Evolutionary conservation across 2,329 filamentous ascomycete species (phyloP), one percentile per base, ranked within the genome.

Genomic region (Talaromyces sp.): DNA sequence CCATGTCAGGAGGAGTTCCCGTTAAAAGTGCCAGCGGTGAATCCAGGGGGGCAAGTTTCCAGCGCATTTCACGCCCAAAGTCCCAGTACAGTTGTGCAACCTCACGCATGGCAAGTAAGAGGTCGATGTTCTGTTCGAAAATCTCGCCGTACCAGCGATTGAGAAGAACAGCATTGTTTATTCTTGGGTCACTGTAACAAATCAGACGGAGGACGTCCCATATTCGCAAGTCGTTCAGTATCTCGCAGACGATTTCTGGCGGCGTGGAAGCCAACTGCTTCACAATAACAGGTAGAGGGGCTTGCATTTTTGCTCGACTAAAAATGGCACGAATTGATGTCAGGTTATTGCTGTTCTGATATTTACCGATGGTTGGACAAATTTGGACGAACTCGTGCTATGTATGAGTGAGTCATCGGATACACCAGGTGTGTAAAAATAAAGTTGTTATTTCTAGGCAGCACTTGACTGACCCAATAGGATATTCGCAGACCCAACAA

Each of bases 161-260:
- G 23, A 18, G n/a, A 18, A 50, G n/a, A 12, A 50, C 44, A 10
- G 44, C 7, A 27, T 50, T 23, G 14, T 62, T 61, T 6, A 68
- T 55, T 8, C n/a, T 34, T 12, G 52, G 36, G 50, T 65, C 53
- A 4, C 65, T 44, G 27, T 63, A 44, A n/a, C 16, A 30, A 2
- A 66, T 16, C 5, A 69, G 40, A 3, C 61, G 62, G 16, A 69
- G 60, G 31, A 68, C 56, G 34, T 67, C 66, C 57, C 62, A 66
- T 23, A 67, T 47, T 16, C 66, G 63, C 16, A 69, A 52, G 44
- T 70, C 68, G 47, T 65, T 56, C 55, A 70, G 63, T 34, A 69
- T 65, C 31, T 66, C 60, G 52, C 67, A 61, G 1, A 66, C 62
- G 7, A 69, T 51, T 16, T 69, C 67, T n/a, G 52, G 40, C 5